A percentile compares a stretch with the other conserved stretches of the same genome.
Evolutionary conservation across 2,329 filamentous ascomycete genomes (phyloP).

Genomic region (Xenoacremonium recifei): DNA sequence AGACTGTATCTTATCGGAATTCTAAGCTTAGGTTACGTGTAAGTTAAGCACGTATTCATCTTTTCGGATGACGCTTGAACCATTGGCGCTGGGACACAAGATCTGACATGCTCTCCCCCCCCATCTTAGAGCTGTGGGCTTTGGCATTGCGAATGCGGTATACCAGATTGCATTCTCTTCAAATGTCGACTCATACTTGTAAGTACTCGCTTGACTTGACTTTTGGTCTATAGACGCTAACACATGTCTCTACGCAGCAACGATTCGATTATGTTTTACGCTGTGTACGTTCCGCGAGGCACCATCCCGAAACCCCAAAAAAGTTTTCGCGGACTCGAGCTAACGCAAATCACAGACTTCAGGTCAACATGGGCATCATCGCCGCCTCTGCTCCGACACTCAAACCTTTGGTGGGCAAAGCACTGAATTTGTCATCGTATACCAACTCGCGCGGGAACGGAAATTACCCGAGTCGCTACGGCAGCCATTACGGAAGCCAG

Average conservation of each 20-base stretch:
- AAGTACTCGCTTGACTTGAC: background rate
- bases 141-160: conserved; percentile 39
- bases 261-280: conserved; percentile 30
- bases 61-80: background rate
- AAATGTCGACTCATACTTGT: conserved; percentile 32
- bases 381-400: conserved; percentile 39
- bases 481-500: no score
- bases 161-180: conserved; percentile 33
- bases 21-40: conserved; percentile 42
- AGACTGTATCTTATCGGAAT: conserved; percentile 39
- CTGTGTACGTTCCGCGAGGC: conserved; percentile 32
- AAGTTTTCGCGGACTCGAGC: conserved; percentile 3
- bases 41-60: conserved; percentile 15
- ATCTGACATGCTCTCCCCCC: no score
- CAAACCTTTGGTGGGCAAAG: conserved; percentile 33
- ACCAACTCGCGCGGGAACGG: no score
- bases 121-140: conserved; percentile 33
- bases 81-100: no score
- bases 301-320: background rate
- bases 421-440: conserved; percentile 29
- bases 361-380: conserved; percentile 39
- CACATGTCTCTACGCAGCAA: conserved; percentile 10
- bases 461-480: no score
- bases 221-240: background rate
- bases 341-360: conserved; percentile 32